Evolutionary conservation across 805 yeast genomes (phyloP).

Genomic region (Myxozyma monticola): DNA sequence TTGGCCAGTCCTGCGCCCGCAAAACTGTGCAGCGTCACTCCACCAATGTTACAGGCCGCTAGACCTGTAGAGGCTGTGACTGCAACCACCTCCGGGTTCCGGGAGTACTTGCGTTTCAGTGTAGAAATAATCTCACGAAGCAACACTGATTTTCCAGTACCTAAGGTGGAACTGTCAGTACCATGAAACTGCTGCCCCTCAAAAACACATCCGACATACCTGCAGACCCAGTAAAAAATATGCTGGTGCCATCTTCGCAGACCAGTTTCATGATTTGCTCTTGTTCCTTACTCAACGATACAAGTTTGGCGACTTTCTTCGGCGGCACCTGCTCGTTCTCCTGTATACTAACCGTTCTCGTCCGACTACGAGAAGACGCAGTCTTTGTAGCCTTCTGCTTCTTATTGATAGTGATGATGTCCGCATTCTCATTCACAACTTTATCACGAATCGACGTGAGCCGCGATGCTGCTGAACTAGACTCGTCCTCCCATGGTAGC

Average conservation of each 20-base stretch:
- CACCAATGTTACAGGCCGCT: slow-evolving; percentile 94
- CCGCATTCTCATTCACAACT: not conserved
- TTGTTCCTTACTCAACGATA: slow-evolving; percentile 50
- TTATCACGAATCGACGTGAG: not conserved
- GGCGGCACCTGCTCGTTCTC: too few relatives aligned
- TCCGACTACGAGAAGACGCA: not conserved
- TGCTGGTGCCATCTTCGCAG: slow-evolving; percentile 54
- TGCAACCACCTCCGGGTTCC: slow-evolving; percentile 56
- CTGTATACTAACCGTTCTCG: slow-evolving; percentile 7
- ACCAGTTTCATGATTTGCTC: slow-evolving; percentile 61
- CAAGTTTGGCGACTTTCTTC: slow-evolving; percentile 20
- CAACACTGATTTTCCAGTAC: slow-evolving; percentile 91
- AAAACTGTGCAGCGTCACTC: slow-evolving; percentile 81
- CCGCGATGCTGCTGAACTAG: not conserved
- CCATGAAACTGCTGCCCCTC: not conserved
- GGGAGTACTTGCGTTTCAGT: slow-evolving; percentile 46
- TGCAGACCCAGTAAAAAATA: slow-evolving; percentile 96
- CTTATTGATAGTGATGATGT: slow-evolving; percentile 8
- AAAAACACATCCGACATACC: too few relatives aligned
- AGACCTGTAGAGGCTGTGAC: slow-evolving; percentile 95
- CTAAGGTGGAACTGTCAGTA: not conserved
- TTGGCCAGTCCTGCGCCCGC: slow-evolving; percentile 82
- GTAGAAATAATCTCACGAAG: slow-evolving; percentile 63
- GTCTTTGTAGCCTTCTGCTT: slow-evolving; percentile 10
- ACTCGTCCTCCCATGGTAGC: not conserved